Percentiles rank a stretch among this genome's conserved stretches.
These are phyloP conservation scores for Coniochaeta pulveracea DNA, from an alignment of 2,329 filamentous ascomycete genomes.

Conservation along the genomic window DNA sequence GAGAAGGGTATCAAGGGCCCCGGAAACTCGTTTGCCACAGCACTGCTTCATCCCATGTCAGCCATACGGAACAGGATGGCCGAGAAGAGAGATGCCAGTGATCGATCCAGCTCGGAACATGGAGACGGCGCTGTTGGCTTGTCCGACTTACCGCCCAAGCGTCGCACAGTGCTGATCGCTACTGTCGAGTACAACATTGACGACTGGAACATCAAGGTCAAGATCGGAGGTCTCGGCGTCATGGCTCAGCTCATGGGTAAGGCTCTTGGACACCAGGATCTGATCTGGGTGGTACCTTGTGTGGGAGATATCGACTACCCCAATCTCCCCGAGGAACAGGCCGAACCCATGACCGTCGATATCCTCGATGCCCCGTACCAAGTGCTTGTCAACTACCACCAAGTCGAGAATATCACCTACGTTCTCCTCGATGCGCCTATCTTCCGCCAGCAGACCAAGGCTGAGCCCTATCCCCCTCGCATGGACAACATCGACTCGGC, in stretches of 20 bases:
- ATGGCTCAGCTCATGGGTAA: constrained; percentile 61
- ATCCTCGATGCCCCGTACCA: constrained; percentile 47
- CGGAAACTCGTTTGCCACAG: background rate
- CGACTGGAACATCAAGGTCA: constrained; percentile 59
- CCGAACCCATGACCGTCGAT: constrained; percentile 48
- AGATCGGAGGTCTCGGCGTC: constrained; percentile 57
- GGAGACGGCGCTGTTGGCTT: constrained; percentile 34
- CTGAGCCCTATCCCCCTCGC: constrained; percentile 51
- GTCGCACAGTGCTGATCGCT: constrained; percentile 12
- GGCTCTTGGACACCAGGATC: constrained; percentile 49
- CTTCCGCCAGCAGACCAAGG: constrained; percentile 48
- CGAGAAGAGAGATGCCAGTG: constrained; percentile 14
- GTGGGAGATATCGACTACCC: constrained; percentile 55
- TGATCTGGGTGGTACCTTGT: constrained; percentile 51
- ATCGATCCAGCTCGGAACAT: constrained; percentile 7
- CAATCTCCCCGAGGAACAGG: constrained; percentile 31
- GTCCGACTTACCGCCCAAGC: constrained; percentile 47
- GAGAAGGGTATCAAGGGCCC: constrained; percentile 33
- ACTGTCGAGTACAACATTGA: constrained; percentile 52
- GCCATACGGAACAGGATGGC: constrained; percentile 3
- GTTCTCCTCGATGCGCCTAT: constrained; percentile 55
- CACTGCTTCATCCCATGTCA: background rate
- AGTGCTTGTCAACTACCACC: constrained; percentile 51
- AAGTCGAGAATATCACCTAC: constrained; percentile 53
- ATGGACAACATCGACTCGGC: constrained; percentile 59